Conservation (phyloP, 371 early-diverging fungal species). For the Lichtheimia ornata region DNA sequence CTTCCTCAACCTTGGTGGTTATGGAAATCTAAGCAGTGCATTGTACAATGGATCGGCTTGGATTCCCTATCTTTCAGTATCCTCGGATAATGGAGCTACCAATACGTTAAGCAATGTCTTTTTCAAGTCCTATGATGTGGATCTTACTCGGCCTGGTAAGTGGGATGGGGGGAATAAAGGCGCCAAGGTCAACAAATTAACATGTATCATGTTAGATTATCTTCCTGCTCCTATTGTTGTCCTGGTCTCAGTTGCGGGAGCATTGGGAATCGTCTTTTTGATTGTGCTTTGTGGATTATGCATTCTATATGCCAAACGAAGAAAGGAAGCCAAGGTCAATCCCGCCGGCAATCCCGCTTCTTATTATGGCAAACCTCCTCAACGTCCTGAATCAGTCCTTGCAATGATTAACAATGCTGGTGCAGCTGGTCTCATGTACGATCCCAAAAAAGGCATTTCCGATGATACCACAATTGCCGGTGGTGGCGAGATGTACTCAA, state of each 20-base stretch:
- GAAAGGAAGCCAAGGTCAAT: constrained; percentile 30
- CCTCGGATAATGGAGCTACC: constrained; percentile 41
- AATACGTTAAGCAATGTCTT: constrained; percentile 49
- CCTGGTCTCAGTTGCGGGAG: constrained; percentile 67
- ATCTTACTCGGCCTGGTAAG: constrained; percentile 15
- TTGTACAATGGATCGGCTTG: constrained; percentile 65
- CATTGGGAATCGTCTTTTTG: constrained; percentile 67
- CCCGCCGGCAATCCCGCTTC: constrained; percentile 31
- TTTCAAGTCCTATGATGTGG: constrained; percentile 33
- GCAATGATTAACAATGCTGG: constrained; percentile 26
- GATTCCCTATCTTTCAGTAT: constrained; percentile 66
- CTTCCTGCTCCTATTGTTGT: constrained; percentile 66
- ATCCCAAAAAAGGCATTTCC: constrained; percentile 1
- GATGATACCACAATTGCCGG: not conserved
- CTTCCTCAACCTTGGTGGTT: constrained; percentile 39
- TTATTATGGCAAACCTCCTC: constrained; percentile 50
- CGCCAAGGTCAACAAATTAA: constrained; percentile 19
- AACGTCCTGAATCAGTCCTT: constrained; percentile 40
- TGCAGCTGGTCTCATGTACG: constrained; percentile 10
- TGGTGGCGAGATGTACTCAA: not conserved
- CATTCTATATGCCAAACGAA: constrained; percentile 35
- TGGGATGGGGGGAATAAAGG: constrained; percentile 4
- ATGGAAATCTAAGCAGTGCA: constrained; percentile 60
- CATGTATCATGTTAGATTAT: constrained; percentile 27
- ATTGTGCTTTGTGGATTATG: constrained; percentile 65